These are phyloP conservation scores for Zea luxurians DNA, from an alignment of 176 grass and related monocot species.

Conservation along the genomic window DNA sequence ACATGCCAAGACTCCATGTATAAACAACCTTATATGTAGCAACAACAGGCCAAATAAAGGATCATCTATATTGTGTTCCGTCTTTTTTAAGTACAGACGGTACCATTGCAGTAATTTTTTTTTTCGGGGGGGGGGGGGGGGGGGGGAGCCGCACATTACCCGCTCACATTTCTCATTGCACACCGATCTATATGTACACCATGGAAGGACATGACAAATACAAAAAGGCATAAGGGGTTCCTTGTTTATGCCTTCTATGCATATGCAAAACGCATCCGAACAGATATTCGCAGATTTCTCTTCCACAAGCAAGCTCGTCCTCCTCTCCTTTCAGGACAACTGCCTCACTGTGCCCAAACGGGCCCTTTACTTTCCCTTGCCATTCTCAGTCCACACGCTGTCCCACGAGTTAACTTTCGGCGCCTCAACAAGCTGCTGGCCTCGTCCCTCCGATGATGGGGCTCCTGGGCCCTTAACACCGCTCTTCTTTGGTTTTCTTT, in stretches of 20 bases:
- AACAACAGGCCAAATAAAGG: background rate
- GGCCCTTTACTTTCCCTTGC: constrained; percentile 43
- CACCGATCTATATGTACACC: constrained; percentile 12
- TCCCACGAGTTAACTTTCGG: constrained; percentile 65
- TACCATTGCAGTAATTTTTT: background rate
- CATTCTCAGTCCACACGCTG: constrained; percentile 56
- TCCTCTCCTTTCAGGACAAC: background rate
- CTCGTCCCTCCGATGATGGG: constrained; percentile 23
- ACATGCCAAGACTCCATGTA: background rate
- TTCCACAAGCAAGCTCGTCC: constrained; percentile 15
- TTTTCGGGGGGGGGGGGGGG: too few species aligned
- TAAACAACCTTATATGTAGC: background rate
- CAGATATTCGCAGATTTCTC: constrained; percentile 11
- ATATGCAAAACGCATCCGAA: constrained; percentile 25
- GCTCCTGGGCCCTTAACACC: constrained; percentile 24
- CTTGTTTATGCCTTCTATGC: constrained; percentile 17
- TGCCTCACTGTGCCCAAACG: background rate
- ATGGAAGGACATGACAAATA: constrained; percentile 32
- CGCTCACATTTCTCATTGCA: constrained; percentile 27
- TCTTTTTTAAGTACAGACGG: constrained; percentile 14
- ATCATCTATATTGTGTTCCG: background rate
- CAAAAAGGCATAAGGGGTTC: constrained; percentile 24
- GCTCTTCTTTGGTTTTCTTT: constrained; percentile 55
- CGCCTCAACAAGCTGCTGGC: constrained; percentile 35
- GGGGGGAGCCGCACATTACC: background rate